Conservation (phyloP, 768 basidiomycete species). For the Pisolithus orientalis region DNA sequence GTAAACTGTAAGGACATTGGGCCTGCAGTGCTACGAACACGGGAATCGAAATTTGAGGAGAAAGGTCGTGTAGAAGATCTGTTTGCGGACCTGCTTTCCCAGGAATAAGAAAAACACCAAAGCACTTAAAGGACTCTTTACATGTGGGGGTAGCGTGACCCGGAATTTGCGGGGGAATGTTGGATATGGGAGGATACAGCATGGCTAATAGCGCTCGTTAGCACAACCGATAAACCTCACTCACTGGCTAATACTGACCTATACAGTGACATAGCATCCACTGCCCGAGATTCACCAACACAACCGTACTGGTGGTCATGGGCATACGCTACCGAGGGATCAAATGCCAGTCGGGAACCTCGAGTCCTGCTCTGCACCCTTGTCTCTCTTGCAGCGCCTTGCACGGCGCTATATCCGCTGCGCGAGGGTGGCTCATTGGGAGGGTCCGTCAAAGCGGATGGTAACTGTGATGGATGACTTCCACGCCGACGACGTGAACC, state of each 20-base stretch:
- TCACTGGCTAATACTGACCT: conserved; percentile 34
- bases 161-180: conserved; percentile 4
- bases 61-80: conserved; percentile 2
- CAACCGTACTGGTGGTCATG: conserved; percentile 8
- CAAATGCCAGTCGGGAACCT: conserved; percentile 29
- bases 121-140: conserved; percentile 11
- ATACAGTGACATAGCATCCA: conserved; percentile 43
- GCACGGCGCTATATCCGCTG: conserved; percentile 9
- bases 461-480: conserved; percentile 4
- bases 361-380: conserved; percentile 2
- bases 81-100: conserved; percentile 1
- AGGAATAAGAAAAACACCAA: background rate
- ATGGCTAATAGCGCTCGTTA: conserved; percentile 31
- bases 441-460: conserved; percentile 2
- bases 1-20: background rate
- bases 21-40: background rate
- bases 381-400: background rate
- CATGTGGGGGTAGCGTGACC: conserved; percentile 11
- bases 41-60: background rate
- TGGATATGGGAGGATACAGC: conserved; percentile 47
- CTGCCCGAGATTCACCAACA: conserved; percentile 9
- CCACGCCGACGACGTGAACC: conserved; percentile 9
- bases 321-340: conserved; percentile 45
- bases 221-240: background rate
- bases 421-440: conserved; percentile 13